phyloP scores from a whole-genome alignment of 2,329 filamentous ascomycete species.

The Penicillium italicum region DNA sequence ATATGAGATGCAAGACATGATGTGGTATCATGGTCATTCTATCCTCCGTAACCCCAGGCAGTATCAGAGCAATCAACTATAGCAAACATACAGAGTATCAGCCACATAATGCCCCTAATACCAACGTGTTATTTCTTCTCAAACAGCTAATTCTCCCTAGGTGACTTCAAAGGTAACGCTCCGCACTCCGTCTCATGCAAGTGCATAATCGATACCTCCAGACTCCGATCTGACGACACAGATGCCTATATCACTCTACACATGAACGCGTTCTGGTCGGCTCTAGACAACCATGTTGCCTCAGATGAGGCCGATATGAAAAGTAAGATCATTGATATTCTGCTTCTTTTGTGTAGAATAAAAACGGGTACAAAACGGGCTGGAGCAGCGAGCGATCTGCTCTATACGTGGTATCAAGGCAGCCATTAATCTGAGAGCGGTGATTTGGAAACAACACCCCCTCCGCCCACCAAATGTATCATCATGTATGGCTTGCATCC shows the following conservation, averaged over 20 bases:
- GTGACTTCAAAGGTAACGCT: not conserved
- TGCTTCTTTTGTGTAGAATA: no score
- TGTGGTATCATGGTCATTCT: not conserved
- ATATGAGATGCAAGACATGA: not conserved
- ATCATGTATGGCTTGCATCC: no score
- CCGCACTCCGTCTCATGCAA: not conserved
- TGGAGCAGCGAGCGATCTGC: no score
- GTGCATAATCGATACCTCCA: not conserved
- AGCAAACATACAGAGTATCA: not conserved
- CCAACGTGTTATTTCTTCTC: not conserved
- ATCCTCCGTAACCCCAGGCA: not conserved
- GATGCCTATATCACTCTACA: not conserved
- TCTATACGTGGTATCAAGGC: no score
- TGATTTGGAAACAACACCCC: no score
- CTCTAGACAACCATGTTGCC: not conserved
- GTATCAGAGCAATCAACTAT: not conserved
- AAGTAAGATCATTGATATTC: not conserved
- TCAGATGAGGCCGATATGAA: not conserved
- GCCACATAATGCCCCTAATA: not conserved
- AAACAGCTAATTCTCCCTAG: no score
- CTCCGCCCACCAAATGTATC: no score
- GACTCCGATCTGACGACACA: not conserved
- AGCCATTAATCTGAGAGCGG: no score
- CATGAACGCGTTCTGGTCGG: not conserved
- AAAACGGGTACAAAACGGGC: no score